Conservation (phyloP, 2,329 filamentous ascomycete genomes). For the Aspergillus chevalieri region DNA sequence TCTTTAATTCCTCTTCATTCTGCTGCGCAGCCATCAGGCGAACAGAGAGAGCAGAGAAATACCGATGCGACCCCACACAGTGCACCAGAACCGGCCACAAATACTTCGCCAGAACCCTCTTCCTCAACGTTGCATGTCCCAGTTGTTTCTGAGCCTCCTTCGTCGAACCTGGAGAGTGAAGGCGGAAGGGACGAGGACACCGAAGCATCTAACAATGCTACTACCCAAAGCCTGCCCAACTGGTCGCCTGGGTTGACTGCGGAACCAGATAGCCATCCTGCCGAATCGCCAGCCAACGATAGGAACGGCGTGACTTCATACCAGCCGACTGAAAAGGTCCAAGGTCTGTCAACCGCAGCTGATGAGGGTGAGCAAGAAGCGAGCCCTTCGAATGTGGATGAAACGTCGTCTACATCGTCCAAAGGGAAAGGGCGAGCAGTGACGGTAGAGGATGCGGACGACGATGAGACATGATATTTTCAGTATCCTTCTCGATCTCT, state of each 20-base stretch:
- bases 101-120: constrained; percentile 2
- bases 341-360: not conserved
- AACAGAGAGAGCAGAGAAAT: not conserved
- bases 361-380: not conserved
- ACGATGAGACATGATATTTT: constrained; percentile 20
- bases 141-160: not conserved
- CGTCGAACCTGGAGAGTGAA: not conserved
- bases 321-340: constrained; percentile 8
- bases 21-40: constrained; percentile 5
- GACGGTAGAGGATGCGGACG: constrained; percentile 31
- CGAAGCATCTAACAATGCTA: not conserved
- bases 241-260: constrained; percentile 12
- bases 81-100: not conserved
- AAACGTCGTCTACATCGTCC: constrained; percentile 15
- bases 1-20: constrained; percentile 26
- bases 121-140: not conserved
- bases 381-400: constrained; percentile 2
- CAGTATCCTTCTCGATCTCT: not conserved
- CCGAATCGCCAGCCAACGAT: constrained; percentile 24
- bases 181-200: constrained; percentile 1
- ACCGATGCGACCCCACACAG: not conserved
- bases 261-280: constrained; percentile 6
- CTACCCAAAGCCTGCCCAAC: constrained; percentile 9
- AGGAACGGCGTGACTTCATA: constrained; percentile 24
- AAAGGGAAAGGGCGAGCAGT: constrained; percentile 30